Evolutionary conservation across 768 basidiomycete genomes (phyloP), one percentile per base, ranked within the genome.

Genomic region (Clathrus columnatus): DNA sequence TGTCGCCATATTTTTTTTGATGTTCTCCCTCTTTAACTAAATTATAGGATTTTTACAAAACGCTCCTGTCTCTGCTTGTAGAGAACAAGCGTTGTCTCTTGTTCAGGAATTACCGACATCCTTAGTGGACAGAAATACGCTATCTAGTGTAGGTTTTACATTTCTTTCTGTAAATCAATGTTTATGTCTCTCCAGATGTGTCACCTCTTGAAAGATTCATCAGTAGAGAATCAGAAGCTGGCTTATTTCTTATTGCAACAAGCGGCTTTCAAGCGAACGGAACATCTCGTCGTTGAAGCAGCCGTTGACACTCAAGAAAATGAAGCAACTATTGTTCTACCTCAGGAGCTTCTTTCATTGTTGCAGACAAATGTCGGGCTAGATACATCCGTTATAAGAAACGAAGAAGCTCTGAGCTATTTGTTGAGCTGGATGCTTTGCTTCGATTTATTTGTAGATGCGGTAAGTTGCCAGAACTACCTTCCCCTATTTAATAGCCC

Each of bases 361-460:
- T 65, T 95, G 11, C 78, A 78, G 54, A 72, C 69, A 30, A 73
- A 67, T 45, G 61, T 84, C 23, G 62, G 70, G 7, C 64, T 70
- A 0, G 72, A 70, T 4, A 75, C 75, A 6, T 63, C 54, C 7
- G 68, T 72, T 56, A 56, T 27, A 26, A 46, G 49, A 57, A 64
- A 60, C 55, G 60, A 68, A 75, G 74, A 72, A 48, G 64, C 78
- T 1, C 82, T 88, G 58, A 82, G 84, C 3, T 79, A 81, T 59
- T 70, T 96, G n/a, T 76, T 96, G 7, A 80, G 78, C 1, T 96
- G 92, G 93, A 88, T 94, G 84, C 70, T 91, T n/a, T 65, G 84
- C 1, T 85, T 96, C 59, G 90, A 93, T 63, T 72, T 87, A 18
- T 96, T 96, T 68, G 72, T 73, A 23, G 83, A 89, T 66, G 86